Evolutionary conservation across 768 basidiomycete species (phyloP).

Genomic region (Termitomyces sp.): DNA sequence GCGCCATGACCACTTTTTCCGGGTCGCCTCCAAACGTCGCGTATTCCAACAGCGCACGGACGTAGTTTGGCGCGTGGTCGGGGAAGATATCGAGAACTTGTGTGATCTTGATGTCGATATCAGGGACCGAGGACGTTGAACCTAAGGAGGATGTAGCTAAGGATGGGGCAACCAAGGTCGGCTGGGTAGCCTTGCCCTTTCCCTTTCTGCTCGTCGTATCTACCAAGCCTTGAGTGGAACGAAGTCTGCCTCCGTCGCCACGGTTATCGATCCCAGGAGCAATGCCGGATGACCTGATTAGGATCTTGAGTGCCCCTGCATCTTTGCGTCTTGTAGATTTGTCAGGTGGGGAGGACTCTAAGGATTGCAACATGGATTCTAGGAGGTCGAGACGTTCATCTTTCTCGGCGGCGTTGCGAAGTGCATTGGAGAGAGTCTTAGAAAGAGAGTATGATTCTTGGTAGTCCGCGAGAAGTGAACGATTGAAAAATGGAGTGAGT

Average conservation of each 20-base stretch:
- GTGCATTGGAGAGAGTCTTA: constrained; percentile 41
- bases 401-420: constrained; percentile 44
- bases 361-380: constrained; percentile 44
- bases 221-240: neutral
- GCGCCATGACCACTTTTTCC: constrained; percentile 63
- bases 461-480: constrained; percentile 67
- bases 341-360: constrained; percentile 26
- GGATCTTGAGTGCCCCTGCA: constrained; percentile 59
- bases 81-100: constrained; percentile 81
- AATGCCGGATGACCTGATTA: constrained; percentile 60
- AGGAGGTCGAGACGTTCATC: constrained; percentile 59
- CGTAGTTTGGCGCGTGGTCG: constrained; percentile 50
- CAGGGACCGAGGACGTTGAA: constrained; percentile 29
- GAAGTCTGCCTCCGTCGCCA: constrained; percentile 24
- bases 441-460: constrained; percentile 64
- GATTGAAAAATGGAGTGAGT: constrained; percentile 60
- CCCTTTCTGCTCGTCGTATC: neutral
- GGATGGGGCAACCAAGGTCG: constrained; percentile 1
- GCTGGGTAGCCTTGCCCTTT: neutral
- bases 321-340: constrained; percentile 21
- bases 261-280: constrained; percentile 36
- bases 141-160: constrained; percentile 2
- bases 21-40: constrained; percentile 49
- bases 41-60: constrained; percentile 54
- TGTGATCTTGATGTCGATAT: constrained; percentile 54